These are phyloP conservation scores for Pseudogymnoascus sp. DNA, from an alignment of 2,329 filamentous ascomycete species.

Conservation along the genomic window DNA sequence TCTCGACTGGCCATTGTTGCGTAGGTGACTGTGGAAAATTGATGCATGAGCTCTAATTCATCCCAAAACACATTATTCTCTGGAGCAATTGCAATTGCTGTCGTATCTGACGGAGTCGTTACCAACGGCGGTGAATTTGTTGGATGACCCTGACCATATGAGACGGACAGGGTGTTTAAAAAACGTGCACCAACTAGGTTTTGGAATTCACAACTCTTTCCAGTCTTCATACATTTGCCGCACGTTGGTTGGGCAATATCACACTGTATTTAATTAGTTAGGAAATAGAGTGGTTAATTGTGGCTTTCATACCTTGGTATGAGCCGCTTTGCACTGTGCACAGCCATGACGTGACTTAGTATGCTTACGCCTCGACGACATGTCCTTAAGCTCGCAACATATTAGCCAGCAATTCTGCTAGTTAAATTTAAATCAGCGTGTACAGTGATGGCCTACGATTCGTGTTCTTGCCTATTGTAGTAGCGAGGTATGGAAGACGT, in stretches of 20 bases:
- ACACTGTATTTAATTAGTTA: conserved; percentile 4
- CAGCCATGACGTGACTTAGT: conserved; percentile 16
- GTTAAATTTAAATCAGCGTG: neutral
- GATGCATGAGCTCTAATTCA: conserved; percentile 13
- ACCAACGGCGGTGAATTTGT: neutral
- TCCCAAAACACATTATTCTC: neutral
- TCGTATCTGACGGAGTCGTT: neutral
- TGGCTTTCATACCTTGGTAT: conserved; percentile 11
- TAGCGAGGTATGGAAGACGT: neutral
- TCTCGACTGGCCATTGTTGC: neutral
- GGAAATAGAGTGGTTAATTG: neutral
- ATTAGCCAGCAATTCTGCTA: neutral
- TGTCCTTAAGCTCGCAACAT: neutral
- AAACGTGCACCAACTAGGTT: neutral
- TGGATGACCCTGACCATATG: neutral
- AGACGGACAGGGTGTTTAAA: neutral
- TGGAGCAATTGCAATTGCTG: neutral
- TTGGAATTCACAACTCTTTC: conserved; percentile 8
- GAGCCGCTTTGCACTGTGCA: conserved; percentile 14
- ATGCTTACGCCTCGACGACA: conserved; percentile 13
- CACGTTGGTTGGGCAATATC: conserved; percentile 11
- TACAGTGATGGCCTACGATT: neutral
- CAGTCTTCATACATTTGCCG: conserved; percentile 9
- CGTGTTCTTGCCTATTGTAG: neutral
- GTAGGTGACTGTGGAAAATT: conserved; percentile 13